Base-by-base conservation (phyloP, 106 monocot species). In the Apostasia shenzhenica region DNA sequence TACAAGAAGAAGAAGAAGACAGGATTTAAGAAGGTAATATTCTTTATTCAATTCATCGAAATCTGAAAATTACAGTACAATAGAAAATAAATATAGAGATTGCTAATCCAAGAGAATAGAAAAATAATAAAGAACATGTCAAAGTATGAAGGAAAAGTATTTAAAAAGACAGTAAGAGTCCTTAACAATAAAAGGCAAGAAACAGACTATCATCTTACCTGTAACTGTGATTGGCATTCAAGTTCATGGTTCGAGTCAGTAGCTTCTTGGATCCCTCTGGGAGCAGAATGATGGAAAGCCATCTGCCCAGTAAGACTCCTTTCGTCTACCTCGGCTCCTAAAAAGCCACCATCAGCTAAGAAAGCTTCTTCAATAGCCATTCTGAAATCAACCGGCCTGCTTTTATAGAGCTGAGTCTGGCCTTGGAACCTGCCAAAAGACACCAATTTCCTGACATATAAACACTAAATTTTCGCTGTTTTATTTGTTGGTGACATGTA, bases 301-400 rank as follows among this genome's bases (percentile, higher is more conserved):
- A 72, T 59, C 41, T 73, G 75, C 43, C 62, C 80, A 51, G 55
- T 58, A 63, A 43, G 47, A 41, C 69, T 66, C 11, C 2, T 46
- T 1, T 62, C 72, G 73, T 79, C 75, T 59, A 72, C 9, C 54
- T 71, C 60, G 39, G 54, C 51, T 59, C 70, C 78, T 51, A 77
- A 38, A 54, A 92, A 87, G 11, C 93, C 99, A 72, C 81, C 72
- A 53, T 93, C 89, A n/a, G 92, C 90, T 60, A 90, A 65, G 72
- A 93, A 90, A 41, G 93, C 99, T 70, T 99, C 99, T 61, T 99
- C 99, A 9, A 90, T 87, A 3, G 99, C 93, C 71, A 78, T 74
- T 43, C 76, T 71, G 44, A 99, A 90, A 45, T 85, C 87, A 58
- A 72, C 73, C 2, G 82, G 74, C 43, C 76, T 93, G 75, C 72